Conservation (phyloP, 768 basidiomycete species). For the Hypholoma fasciculare region DNA sequence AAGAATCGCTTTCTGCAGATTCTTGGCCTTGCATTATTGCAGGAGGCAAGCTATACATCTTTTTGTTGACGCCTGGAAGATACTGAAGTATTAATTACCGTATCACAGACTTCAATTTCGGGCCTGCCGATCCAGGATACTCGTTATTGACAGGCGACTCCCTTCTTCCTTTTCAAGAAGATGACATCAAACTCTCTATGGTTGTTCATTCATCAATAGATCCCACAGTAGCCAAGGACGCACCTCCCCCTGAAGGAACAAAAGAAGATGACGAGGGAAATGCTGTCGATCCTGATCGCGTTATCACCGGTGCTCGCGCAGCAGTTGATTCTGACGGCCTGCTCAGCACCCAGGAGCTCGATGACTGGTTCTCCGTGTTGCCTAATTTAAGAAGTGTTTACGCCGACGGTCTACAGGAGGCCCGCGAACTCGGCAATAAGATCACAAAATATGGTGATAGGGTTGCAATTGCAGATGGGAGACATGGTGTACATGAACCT, state of each 20-base stretch:
- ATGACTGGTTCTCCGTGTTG: conserved; percentile 39
- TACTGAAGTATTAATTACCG: neutral
- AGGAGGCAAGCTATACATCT: conserved; percentile 57
- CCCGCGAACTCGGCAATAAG: conserved; percentile 13
- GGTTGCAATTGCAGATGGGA: conserved; percentile 32
- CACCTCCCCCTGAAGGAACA: conserved; percentile 17
- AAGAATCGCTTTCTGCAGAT: conserved; percentile 37
- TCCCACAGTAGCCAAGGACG: conserved; percentile 41
- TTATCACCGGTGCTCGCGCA: conserved; percentile 73
- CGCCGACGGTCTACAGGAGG: conserved; percentile 47
- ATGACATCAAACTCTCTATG: conserved; percentile 57
- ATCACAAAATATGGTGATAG: conserved; percentile 54
- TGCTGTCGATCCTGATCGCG: conserved; percentile 61
- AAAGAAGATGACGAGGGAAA: conserved; percentile 51
- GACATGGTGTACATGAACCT: conserved; percentile 69
- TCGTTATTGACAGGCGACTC: conserved; percentile 67
- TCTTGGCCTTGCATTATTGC: conserved; percentile 82
- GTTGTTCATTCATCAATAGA: conserved; percentile 76
- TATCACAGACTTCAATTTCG: conserved; percentile 82
- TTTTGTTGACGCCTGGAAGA: too few relatives aligned
- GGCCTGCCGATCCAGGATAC: conserved; percentile 82
- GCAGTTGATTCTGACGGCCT: conserved; percentile 68
- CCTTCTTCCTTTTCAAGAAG: conserved; percentile 54
- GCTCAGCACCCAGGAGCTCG: conserved; percentile 58
- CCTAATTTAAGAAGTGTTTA: conserved; percentile 65